Conservation (phyloP, 495 filamentous ascomycete genomes). For the Annulohypoxylon maeteangense region DNA sequence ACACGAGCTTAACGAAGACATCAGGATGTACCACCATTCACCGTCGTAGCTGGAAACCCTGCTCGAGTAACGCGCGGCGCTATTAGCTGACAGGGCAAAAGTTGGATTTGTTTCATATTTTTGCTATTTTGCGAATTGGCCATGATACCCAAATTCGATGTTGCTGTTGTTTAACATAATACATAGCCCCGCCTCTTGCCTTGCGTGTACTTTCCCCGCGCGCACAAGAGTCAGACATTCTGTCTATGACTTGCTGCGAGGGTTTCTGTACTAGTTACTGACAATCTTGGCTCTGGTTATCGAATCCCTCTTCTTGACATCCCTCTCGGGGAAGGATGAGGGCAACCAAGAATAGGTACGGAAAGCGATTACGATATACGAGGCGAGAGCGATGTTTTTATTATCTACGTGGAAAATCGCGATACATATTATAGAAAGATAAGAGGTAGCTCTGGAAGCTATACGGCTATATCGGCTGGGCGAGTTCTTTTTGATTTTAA, state of each 20-base stretch:
- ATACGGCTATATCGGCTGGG: conserved; percentile 1
- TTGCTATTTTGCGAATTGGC: conserved; percentile 20
- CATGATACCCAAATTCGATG: conserved; percentile 35
- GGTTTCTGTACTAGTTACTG: background rate
- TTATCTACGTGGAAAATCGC: conserved; percentile 10
- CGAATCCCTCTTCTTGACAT: background rate
- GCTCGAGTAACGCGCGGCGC: conserved; percentile 67
- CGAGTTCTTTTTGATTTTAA: background rate
- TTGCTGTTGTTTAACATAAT: background rate
- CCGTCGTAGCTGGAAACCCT: conserved; percentile 71
- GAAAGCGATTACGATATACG: background rate
- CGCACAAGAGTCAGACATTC: background rate
- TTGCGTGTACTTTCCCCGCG: background rate
- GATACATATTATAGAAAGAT: conserved; percentile 7
- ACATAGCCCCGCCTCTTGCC: background rate
- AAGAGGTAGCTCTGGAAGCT: conserved; percentile 36
- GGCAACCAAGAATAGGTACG: no score
- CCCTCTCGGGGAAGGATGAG: background rate
- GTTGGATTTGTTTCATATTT: conserved; percentile 8
- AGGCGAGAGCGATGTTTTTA: background rate
- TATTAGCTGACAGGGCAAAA: conserved; percentile 35
- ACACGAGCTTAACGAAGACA: conserved; percentile 5
- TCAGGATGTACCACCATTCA: conserved; percentile 68
- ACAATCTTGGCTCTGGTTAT: background rate
- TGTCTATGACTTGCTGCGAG: background rate